Conservation (phyloP, 192 early-diverging fungal genomes). For the Podila verticillata region DNA sequence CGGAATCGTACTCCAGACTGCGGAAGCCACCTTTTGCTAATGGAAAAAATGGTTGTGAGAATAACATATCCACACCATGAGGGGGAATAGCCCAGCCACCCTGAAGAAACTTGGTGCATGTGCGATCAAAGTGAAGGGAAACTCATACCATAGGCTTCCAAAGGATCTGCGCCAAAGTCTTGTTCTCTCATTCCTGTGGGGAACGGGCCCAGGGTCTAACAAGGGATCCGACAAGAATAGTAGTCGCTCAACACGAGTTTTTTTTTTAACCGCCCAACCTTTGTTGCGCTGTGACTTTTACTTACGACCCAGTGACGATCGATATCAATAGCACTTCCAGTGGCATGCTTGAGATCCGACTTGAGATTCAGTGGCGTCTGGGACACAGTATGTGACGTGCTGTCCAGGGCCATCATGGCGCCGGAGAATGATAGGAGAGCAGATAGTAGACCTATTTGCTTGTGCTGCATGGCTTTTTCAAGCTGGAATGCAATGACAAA, state of each 20-base stretch:
- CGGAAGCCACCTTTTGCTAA: conserved; percentile 69
- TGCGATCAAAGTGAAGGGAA: no score
- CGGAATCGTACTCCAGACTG: conserved; percentile 57
- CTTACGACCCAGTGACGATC: not conserved
- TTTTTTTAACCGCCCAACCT: no score
- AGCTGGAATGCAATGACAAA: no score
- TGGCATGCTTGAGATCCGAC: not conserved
- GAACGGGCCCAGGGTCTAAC: conserved; percentile 76
- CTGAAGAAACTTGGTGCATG: no score
- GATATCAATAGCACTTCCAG: not conserved
- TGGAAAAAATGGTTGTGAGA: not conserved
- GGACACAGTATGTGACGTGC: no score
- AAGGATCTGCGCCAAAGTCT: conserved; percentile 74
- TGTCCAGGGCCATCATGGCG: not conserved
- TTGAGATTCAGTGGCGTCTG: not conserved
- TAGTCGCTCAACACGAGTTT: no score
- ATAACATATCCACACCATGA: no score
- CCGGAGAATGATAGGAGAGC: no score
- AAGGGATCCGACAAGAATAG: not conserved
- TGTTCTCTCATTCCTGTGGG: conserved; percentile 66
- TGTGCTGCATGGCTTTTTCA: no score
- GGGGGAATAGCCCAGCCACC: no score
- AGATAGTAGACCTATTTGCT: no score
- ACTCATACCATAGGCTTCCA: conserved; percentile 80
- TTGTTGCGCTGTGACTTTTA: no score